Evolutionary conservation across 192 early-diverging fungal genomes (phyloP).

Genomic region (Ambispora gerdemannii): DNA sequence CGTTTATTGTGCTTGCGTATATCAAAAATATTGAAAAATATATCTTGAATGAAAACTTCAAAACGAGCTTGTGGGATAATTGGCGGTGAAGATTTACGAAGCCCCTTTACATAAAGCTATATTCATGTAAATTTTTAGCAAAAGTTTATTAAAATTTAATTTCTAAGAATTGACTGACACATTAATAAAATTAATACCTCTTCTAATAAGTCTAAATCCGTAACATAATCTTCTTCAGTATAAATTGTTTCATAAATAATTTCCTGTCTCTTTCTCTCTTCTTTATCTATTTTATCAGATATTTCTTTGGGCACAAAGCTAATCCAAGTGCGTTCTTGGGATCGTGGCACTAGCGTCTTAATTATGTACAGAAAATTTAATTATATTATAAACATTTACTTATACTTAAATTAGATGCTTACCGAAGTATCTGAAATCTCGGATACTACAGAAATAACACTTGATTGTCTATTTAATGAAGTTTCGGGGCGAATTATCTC

Average conservation of each 20-base stretch:
- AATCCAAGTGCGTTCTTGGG: constrained; percentile 68
- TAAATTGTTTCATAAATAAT: constrained; percentile 90
- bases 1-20: constrained; percentile 55
- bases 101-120: constrained; percentile 23
- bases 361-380: background rate
- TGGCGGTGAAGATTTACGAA: constrained; percentile 13
- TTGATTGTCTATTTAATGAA: background rate
- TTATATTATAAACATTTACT: background rate
- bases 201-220: constrained; percentile 80
- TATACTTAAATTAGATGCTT: background rate
- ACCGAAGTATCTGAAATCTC: background rate
- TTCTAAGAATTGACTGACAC: background rate
- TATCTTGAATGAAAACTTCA: constrained; percentile 60
- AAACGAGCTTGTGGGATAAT: constrained; percentile 31
- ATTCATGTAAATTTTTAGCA: background rate
- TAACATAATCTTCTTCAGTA: constrained; percentile 89
- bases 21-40: constrained; percentile 69
- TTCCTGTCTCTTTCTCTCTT: constrained; percentile 87
- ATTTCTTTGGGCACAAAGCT: constrained; percentile 75
- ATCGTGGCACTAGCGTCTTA: background rate
- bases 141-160: background rate
- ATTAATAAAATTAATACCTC: constrained; percentile 55
- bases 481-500: background rate
- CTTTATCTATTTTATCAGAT: constrained; percentile 59
- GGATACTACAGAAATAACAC: background rate